Evolutionary conservation across 208 protist genomes (phyloP).

Genomic region (Acanthamoeba rhysodes): DNA sequence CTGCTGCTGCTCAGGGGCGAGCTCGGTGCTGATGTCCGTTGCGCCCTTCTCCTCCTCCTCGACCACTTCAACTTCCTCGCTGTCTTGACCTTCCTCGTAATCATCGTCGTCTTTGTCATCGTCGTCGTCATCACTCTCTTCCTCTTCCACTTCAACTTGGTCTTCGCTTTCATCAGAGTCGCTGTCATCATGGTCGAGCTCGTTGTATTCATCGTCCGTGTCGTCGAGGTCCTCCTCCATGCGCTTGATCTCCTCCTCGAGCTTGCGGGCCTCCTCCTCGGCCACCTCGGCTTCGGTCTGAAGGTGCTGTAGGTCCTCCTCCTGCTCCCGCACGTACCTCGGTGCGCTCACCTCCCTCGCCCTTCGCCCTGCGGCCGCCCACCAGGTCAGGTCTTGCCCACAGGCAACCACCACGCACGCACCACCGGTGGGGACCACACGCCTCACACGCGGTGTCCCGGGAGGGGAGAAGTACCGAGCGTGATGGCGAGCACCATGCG

Average conservation of each 20-base stretch:
- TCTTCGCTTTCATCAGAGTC: background rate
- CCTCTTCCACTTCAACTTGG: background rate
- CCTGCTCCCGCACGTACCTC: background rate
- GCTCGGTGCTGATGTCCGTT: background rate
- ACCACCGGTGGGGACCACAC: no score
- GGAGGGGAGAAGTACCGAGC: background rate
- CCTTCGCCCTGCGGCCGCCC: background rate
- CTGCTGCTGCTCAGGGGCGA: background rate
- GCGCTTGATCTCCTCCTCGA: constrained; percentile 11
- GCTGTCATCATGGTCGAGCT: background rate
- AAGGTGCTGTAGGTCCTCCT: background rate
- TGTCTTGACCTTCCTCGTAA: background rate
- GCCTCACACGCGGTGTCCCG: no score
- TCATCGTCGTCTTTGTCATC: background rate
- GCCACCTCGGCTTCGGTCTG: constrained; percentile 26
- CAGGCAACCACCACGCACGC: no score
- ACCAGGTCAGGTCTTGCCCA: background rate
- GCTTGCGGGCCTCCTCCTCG: constrained; percentile 37
- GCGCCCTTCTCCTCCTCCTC: background rate
- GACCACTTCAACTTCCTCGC: background rate
- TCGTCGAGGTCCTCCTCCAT: background rate
- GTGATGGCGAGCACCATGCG: background rate
- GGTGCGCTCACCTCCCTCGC: background rate
- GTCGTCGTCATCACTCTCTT: background rate
- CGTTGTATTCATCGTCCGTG: background rate